A percentile compares a stretch with the other conserved stretches of the same genome.
phyloP scores from a whole-genome alignment of 1,284 basidiomycete species.

The Papiliotrema flavescens region DNA sequence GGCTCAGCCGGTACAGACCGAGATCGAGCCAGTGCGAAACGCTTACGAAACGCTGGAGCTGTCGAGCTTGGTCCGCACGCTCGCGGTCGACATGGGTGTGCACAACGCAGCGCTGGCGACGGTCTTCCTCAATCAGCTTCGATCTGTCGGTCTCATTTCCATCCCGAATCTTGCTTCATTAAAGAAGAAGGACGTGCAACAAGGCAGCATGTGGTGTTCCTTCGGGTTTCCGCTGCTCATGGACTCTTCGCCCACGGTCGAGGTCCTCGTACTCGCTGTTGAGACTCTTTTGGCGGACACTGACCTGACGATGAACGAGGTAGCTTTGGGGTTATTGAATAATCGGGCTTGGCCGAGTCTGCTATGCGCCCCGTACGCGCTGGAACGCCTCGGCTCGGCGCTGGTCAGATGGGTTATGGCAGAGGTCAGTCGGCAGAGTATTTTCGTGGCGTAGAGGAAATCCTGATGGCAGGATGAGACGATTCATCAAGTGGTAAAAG shows the following conservation, averaged over 20 bases:
- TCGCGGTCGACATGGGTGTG: constrained; percentile 61
- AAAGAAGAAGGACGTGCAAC: not conserved
- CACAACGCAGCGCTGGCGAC: constrained; percentile 56
- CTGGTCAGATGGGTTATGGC: constrained; percentile 53
- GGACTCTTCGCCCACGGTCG: constrained; percentile 67
- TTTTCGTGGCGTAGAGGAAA: not conserved
- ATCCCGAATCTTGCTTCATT: not conserved
- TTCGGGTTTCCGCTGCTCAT: constrained; percentile 67
- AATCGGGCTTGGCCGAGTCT: constrained; percentile 68
- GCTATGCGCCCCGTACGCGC: constrained; percentile 63
- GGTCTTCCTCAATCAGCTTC: constrained; percentile 59
- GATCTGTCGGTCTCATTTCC: constrained; percentile 56
- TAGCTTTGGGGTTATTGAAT: constrained; percentile 62
- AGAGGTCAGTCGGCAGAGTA: constrained; percentile 54
- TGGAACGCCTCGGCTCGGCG: constrained; percentile 49
- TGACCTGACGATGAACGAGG: constrained; percentile 68
- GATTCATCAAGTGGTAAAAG: constrained; percentile 33
- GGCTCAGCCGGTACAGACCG: not conserved
- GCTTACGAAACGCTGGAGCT: constrained; percentile 61
- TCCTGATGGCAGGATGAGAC: constrained; percentile 27
- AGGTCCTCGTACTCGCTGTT: constrained; percentile 65
- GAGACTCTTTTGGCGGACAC: constrained; percentile 66
- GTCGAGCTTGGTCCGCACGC: constrained; percentile 59
- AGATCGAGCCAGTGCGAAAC: constrained; percentile 24
- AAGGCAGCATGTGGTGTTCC: constrained; percentile 17